Conservation (phyloP, 2,329 filamentous ascomycete genomes). For the Chalaropsis ovoidea region DNA sequence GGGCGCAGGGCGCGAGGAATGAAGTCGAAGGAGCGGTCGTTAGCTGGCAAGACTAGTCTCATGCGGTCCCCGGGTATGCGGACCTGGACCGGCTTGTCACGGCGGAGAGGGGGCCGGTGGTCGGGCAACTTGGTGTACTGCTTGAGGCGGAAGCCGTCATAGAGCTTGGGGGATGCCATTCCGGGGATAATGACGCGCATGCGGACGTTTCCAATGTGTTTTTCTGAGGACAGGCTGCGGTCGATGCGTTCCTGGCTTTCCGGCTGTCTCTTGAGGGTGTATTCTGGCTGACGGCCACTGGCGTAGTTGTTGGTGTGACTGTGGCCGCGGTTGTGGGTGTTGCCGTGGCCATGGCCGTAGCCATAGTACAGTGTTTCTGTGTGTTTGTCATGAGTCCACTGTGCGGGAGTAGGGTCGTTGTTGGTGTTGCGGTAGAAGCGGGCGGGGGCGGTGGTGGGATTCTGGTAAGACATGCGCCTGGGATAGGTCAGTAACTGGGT, state of each 20-base stretch:
- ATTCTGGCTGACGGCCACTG: background rate
- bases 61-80: conserved; percentile 71
- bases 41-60: conserved; percentile 82
- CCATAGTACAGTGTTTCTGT: conserved; percentile 39
- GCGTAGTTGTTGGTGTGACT: background rate
- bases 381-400: conserved; percentile 93
- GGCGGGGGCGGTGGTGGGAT: background rate
- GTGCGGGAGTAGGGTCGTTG: conserved; percentile 35
- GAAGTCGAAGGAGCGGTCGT: conserved; percentile 92
- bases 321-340: conserved; percentile 30
- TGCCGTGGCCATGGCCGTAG: conserved; percentile 34
- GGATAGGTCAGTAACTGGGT: background rate
- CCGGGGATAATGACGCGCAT: conserved; percentile 71
- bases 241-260: conserved; percentile 58
- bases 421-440: background rate
- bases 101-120: conserved; percentile 82
- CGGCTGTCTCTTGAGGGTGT: conserved; percentile 45
- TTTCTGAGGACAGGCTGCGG: conserved; percentile 70
- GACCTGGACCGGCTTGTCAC: conserved; percentile 92
- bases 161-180: conserved; percentile 60
- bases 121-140: conserved; percentile 91
- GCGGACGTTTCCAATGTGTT: conserved; percentile 71
- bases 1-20: conserved; percentile 88
- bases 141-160: conserved; percentile 69
- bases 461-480: conserved; percentile 16